Evolutionary conservation across 345 rosid species (phyloP), one percentile per base, ranked within the genome.

Genomic region (Corchorus capsularis): DNA sequence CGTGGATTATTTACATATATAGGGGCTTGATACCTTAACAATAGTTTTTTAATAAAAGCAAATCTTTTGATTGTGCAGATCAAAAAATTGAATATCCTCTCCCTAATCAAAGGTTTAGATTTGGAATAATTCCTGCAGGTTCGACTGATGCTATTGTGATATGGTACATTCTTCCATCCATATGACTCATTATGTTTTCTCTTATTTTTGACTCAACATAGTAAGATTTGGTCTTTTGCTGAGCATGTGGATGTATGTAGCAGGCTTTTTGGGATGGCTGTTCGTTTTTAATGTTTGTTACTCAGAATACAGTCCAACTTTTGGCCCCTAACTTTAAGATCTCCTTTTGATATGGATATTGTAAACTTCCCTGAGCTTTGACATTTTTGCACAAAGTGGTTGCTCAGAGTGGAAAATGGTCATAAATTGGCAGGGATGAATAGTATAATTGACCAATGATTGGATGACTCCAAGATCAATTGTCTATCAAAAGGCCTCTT

Each of bases 61-160:
- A 3, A 39, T 39, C 5, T 39, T 39, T 39, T 43, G 63, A 80
- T 37, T 52, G 75, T 22, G 75, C 85, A 91, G 87, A 71, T 86
- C 80, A 79, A 71, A 87, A 83, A 79, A 54, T 80, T 16, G 77
- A 85, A 54, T 85, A 83, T 78, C 84, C 77, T 43, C 77, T 85
- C 66, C 89, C 78, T 71, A 83, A 79, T 75, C 86, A 80, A 76
- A 62, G 75, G 69, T 86, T 91, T 61, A 86, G 95, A 82, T 88
- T 94, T 63, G 97, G 98, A 77, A 85, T 94, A 83, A 93, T 91
- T 76, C 98, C 97, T 16, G 89, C 98, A 71, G 97, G 98, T 73
- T 94, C 97, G 80, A 94, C 97, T 43, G 97, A 94, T 78, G 97
- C 98, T 20, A 88, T 91, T 75, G 97, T 83, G 56, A 89, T 94